Evolutionary conservation across 192 early-diverging fungal genomes (phyloP).

Genomic region (Hyaloraphidium curvatum): DNA sequence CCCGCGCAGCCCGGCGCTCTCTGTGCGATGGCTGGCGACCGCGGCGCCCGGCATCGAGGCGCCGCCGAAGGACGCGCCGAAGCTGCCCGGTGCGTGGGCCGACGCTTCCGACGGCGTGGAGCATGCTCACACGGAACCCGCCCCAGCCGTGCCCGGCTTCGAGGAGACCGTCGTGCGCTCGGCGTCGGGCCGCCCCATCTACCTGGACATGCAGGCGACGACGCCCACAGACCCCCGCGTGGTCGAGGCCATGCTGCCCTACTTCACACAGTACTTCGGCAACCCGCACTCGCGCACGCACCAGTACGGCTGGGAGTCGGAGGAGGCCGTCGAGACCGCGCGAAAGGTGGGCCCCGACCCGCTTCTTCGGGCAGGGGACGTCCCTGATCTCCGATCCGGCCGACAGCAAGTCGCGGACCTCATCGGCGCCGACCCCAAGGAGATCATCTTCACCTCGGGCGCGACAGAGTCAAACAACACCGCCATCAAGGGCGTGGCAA

Average conservation of each 20-base stretch:
- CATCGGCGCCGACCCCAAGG: conserved; percentile 86
- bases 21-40: too few species aligned
- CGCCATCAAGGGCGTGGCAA: conserved; percentile 80
- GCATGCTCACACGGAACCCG: too few species aligned
- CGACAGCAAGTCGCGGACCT: conserved; percentile 59
- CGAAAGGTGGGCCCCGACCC: conserved; percentile 51
- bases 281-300: conserved; percentile 96
- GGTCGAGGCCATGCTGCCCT: conserved; percentile 84
- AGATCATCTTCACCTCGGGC: conserved; percentile 88
- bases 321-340: conserved; percentile 70
- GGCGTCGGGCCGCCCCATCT: conserved; percentile 45
- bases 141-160: background rate
- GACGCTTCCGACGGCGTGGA: too few species aligned
- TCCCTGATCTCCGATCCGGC: background rate
- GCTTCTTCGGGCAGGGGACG: background rate
- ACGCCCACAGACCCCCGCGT: conserved; percentile 83
- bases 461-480: conserved; percentile 96
- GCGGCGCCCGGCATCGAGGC: too few species aligned
- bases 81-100: too few species aligned
- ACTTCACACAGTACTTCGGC: conserved; percentile 74
- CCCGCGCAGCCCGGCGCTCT: too few species aligned
- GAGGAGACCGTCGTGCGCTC: background rate
- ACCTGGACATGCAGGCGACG: conserved; percentile 89
- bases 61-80: too few species aligned
- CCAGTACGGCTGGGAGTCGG: conserved; percentile 91